Evolutionary conservation across 176 grass and related monocot species (phyloP), one percentile per base, ranked within the genome.

Genomic region (Oryza meyeriana): DNA sequence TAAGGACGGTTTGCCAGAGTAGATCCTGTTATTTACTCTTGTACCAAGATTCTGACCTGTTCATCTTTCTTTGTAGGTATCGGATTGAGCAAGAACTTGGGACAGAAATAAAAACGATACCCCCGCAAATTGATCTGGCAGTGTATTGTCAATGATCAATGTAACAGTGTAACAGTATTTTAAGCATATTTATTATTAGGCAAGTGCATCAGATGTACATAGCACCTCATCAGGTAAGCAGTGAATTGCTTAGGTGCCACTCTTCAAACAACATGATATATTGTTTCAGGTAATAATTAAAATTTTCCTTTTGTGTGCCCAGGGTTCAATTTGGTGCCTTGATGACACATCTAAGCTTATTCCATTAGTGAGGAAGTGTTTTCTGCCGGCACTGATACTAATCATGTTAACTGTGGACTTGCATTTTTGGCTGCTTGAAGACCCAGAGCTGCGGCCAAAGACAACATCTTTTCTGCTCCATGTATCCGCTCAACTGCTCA

Each of bases 41-140:
- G 66, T 38, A 65, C 38, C 42, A 25, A 61, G 66, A 66, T 74
- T 70, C 8, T 81, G 29, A 77, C 14, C 30, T 45, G 31, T 62
- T 61, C 45, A 25, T 35, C 14, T 64, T 69, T 75, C 2, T 70
- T 68, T 55, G n/a, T 81, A 93, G 91, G 88, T 79, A 93, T 85
- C 81, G 91, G 81, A 93, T 90, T 75, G 91, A 93, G 47, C 91
- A 90, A 87, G 91, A 93, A 79, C 91, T 93, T 72, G 91, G 91
- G 52, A 93, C 91, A 47, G 88, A 93, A 65, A 93, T 93, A 83
- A 93, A 93, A 45, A 75, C 88, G 66, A 93, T 93, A 85, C 91
- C 91, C 68, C 74, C 91, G 34, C 91, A 93, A 68, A 93, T 93
- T 64, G 91, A 93, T 64, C 78, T 87, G 61, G 9, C 87, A 5